Evolutionary conservation across 1,284 basidiomycete genomes (phyloP), one percentile per base, ranked within the genome.

Genomic region (Ustilago cynodontis): DNA sequence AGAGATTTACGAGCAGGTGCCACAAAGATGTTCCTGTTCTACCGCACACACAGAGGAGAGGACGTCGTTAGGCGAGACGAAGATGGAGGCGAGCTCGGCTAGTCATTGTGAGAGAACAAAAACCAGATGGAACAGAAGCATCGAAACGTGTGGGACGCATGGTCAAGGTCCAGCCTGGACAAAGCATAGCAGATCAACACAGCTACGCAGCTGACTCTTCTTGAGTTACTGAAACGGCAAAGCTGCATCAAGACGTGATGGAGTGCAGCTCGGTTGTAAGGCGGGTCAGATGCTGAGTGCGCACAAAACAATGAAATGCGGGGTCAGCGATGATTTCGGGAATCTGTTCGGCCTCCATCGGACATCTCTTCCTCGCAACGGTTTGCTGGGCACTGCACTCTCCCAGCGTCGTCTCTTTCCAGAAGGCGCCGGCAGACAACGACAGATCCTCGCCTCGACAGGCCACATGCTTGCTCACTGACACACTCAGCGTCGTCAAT

Each of bases 1-100:
- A 26, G 28, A 26, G 33, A 16, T 54, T 26, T 39, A 35, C 20
- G 52, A 24, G 24, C 22, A 20, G 20, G 11, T n/a, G 11, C 20
- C 20, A n/a, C 5, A 11, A n/a, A 43, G 7, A 43, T 14, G 11
- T 16, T n/a, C 41, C 41, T 43, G 41, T 16, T 31, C 29, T 52
- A 26, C 31, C 31, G 11, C 31, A 33, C 20, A 31, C 43, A 10
- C 18, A 16, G 26, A 51, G 8, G 28, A 31, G 13, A 31, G 26
- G 18, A 37, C 24, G 24, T 41, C 22, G 24, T 26, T 59, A 59
- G 43, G 55, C 65, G 65, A 68, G 59, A 57, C 43, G 41, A 62
- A n/a, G 26, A 35, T 16, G 18, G 51, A 68, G 54, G 56, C 66
- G 60, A 63, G 66, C 51, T 69, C 60, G 66, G 66, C 51, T 64